phyloP scores from a whole-genome alignment of 768 basidiomycete species.

The Basidioascus undulatus region DNA sequence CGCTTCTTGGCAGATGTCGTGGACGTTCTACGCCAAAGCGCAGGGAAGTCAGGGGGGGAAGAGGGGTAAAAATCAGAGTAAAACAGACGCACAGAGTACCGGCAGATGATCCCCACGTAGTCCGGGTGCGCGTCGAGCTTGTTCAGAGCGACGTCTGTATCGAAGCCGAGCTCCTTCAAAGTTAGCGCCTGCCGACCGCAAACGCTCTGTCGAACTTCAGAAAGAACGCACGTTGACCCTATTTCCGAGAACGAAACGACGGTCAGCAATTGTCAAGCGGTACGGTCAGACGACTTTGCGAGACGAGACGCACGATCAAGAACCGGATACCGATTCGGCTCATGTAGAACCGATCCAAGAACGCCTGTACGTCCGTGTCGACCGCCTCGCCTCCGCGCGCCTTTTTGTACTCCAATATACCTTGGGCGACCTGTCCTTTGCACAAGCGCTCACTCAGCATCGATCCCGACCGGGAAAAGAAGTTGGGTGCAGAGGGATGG shows the following conservation, averaged over 20 bases:
- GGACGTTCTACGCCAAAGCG: slow-evolving; percentile 41
- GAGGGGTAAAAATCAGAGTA: neutral
- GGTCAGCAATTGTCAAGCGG: too few relatives aligned
- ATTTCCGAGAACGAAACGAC: too few relatives aligned
- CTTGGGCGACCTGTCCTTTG: too few relatives aligned
- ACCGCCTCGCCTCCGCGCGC: slow-evolving; percentile 26
- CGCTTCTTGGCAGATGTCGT: slow-evolving; percentile 92
- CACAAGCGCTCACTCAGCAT: too few relatives aligned
- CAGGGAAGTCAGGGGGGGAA: neutral
- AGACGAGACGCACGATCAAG: slow-evolving; percentile 49
- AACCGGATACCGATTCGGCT: slow-evolving; percentile 88
- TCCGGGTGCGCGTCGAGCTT: slow-evolving; percentile 67
- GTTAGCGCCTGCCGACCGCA: too few relatives aligned
- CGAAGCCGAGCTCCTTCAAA: too few relatives aligned
- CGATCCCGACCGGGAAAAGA: too few relatives aligned
- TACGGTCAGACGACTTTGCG: neutral
- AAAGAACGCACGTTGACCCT: too few relatives aligned
- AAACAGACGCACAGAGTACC: slow-evolving; percentile 39
- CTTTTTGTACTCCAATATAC: slow-evolving; percentile 88
- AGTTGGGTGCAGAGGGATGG: too few relatives aligned
- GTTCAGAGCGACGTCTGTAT: slow-evolving; percentile 73
- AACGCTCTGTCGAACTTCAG: too few relatives aligned
- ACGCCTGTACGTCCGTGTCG: slow-evolving; percentile 70
- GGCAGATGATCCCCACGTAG: slow-evolving; percentile 96
- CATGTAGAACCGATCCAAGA: slow-evolving; percentile 94